Evolutionary conservation across 805 yeast genomes (phyloP), one percentile per base, ranked within the genome.

Genomic region (Schwanniomyces polymorphus): DNA sequence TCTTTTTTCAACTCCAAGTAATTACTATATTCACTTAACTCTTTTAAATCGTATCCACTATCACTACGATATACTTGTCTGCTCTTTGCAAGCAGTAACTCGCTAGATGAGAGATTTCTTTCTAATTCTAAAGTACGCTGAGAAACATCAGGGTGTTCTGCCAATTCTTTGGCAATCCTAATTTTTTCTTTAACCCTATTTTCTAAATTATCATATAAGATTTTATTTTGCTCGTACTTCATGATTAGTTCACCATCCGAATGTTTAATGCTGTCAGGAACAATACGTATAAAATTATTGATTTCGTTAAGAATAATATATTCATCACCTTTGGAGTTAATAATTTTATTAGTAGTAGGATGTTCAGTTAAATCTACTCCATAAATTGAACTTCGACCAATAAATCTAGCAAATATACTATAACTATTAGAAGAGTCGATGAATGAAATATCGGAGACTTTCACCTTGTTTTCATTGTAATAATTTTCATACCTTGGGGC

Each of bases 281-380:
- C 47, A 10, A 70, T 58, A 37, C 75, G 57, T 3, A 70, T 48
- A 35, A 49, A 53, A 5, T 55, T 54, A 6, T 52, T 50, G 14
- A 48, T 34, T 43, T 70, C 72, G 50, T 68, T 70, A 41, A 71
- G 58, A 27, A 72, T 70, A 25, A 70, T 63, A 49, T 61, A 71
- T 54, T 72, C 77, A 46, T 72, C 75, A 51, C 75, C 75, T 27
- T 45, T 48, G 23, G 66, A 56, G 49, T 68, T 68, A 41, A 66
- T 61, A 47, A 67, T 60, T 31, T 51, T 60, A 4, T 68, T 61
- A 33, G 58, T 49, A 14, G 55, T 56, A 16, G 47, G 50, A 26
- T 42, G 35, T 40, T 45, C 40, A 34, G 50, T 37, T 45, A 47
- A 28, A 11, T 42, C 28, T 12, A 56, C 67, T 16, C 60, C 55